Evolutionary conservation across 805 yeast genomes (phyloP), one percentile per base, ranked within the genome.

Genomic region (Starmera quercuum): DNA sequence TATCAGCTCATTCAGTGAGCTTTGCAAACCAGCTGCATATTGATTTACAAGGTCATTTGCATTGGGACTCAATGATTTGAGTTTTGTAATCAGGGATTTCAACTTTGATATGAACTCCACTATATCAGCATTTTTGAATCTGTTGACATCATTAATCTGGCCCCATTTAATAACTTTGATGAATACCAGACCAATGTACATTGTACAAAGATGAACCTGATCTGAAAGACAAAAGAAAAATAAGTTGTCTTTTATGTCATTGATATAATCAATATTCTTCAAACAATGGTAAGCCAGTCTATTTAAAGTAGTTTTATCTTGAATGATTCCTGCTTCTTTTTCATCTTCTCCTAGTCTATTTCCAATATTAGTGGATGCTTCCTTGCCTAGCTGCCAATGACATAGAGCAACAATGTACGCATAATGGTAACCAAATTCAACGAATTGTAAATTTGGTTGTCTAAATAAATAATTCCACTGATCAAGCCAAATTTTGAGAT

Each of bases 361-460:
- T 6, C 10, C 9, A 10, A 8, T 10, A 19, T 15, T 29, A 6
- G 10, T 20, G 7, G 12, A 7, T 12, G 41, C 31, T 14, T 39
- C 34, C 4, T 26, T 35, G 2, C 36, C 29, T 3, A 46, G 46
- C 24, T 52, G 46, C 47, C 58, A 68, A 35, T 64, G 63, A 42
- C 66, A 68, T 25, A 63, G 50, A 4, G 80, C 66, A 38, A 75
- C 57, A 30, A 78, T 59, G 36, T 68, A 64, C 32, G 78, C 71
- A 42, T 77, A 78, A 50, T 80, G 75, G 51, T 76, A 79, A 31
- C 79, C 77, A 37, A 80, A 69, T 47, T 78, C 87, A 4, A 81
- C 80, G 54, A 82, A 83, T 48, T 83, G 88, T 32, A 78, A 64
- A 2, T 79, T 73, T 1, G 86, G 82, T 52, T 81, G 87, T 32